These are phyloP conservation scores for Trametes cingulata DNA, from an alignment of 768 basidiomycete species.

Conservation along the genomic window DNA sequence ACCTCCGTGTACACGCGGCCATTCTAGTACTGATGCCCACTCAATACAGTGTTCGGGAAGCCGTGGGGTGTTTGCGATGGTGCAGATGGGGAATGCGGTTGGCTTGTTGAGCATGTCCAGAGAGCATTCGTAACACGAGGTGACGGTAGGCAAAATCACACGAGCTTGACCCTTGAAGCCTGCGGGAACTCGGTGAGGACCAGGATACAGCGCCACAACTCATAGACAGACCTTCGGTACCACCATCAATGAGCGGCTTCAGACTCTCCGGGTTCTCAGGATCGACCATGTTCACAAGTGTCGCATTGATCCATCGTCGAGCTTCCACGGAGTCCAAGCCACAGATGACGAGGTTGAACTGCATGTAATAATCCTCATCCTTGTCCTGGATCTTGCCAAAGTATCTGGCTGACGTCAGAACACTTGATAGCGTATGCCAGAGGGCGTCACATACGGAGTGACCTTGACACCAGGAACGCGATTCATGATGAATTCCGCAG, in stretches of 20 bases:
- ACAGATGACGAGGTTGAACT: slow-evolving; percentile 96
- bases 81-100: slow-evolving; percentile 96
- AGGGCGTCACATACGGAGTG: slow-evolving; percentile 70
- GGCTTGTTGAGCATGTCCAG: slow-evolving; percentile 98
- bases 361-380: slow-evolving; percentile 90
- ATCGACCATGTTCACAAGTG: slow-evolving; percentile 92
- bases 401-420: slow-evolving; percentile 53
- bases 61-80: slow-evolving; percentile 97
- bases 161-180: slow-evolving; percentile 99
- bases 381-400: slow-evolving; percentile 99
- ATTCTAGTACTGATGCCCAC: slow-evolving; percentile 98
- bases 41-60: slow-evolving; percentile 99
- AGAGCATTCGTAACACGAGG: slow-evolving; percentile 97
- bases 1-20: slow-evolving; percentile 95
- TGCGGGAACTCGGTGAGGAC: slow-evolving; percentile 33
- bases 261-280: slow-evolving; percentile 89
- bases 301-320: slow-evolving; percentile 98
- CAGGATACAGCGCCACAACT: background rate
- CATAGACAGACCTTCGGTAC: slow-evolving; percentile 80
- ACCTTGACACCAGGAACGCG: slow-evolving; percentile 96
- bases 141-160: slow-evolving; percentile 92
- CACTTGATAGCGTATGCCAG: background rate
- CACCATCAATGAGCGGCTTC: slow-evolving; percentile 97
- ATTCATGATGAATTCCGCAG: slow-evolving; percentile 96
- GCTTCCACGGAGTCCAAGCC: slow-evolving; percentile 98